Evolutionary conservation across 495 filamentous ascomycete species (phyloP), one percentile per base, ranked within the genome.

Genomic region (Neurospora discreta): DNA sequence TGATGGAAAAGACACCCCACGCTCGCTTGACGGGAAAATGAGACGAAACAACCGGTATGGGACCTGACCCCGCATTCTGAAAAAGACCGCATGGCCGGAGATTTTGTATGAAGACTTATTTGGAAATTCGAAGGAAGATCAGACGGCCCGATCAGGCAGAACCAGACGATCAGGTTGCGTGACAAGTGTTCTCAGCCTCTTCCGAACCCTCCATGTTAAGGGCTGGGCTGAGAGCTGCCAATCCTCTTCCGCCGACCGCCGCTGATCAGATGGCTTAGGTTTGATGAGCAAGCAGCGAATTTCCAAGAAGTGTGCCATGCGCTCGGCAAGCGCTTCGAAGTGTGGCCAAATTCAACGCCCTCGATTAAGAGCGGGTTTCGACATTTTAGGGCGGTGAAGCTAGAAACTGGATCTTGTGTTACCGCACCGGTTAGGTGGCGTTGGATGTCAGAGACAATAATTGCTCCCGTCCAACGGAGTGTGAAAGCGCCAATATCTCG

Each of bases 21-120:
- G 69, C 41, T 38, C 52, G 52, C 52, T 60, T 70, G 69, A 33
- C 23, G 69, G 36, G 69, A 20, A 16, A 46, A 33, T 38, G 42
- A 70, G 58, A 60, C 69, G 46, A 70, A 38, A 60, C 16, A 65
- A 26, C 26, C 52, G 52, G 52, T 26, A 58, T 58, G 20, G 26
- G 16, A 70, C 9, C 40, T 42, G 46, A 70, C 69, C 69, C 69
- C 69, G 69, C 69, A 70, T 70, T 70, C 42, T 30, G 38, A 58
- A 58, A 30, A 15, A 42, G 7, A 33, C 58, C 38, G 69, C 18
- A 70, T 70, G 26, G 69, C 39, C 26, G 41, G 26, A 33, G 42
- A 36, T 20, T 46, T 60, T 42, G 69, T 7, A 38, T 30, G 40
- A 58, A 44, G 41, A 38, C 30, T n/a, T 30, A 39, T 42, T 42